Percentiles rank a stretch among this genome's conserved stretches.
Conservation (phyloP, 192 early-diverging fungal species). For the Backusella sp. region DNA sequence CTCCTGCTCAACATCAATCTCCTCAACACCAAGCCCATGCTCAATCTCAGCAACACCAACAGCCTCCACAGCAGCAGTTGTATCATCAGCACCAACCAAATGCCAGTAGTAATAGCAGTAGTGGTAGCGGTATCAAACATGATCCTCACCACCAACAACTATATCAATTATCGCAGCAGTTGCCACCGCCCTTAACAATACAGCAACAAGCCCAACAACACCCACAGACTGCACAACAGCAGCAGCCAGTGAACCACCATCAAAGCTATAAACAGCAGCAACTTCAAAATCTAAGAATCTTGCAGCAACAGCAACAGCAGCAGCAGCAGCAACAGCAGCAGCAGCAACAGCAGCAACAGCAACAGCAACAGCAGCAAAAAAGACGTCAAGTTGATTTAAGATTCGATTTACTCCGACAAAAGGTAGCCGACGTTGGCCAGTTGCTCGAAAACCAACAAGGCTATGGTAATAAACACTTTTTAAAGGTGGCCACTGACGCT, state of each 20-base stretch:
- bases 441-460: conserved; percentile 29
- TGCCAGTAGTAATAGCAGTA: neutral
- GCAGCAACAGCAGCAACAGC: neutral
- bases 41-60: neutral
- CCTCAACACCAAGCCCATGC: neutral
- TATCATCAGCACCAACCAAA: neutral
- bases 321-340: neutral
- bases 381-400: conserved; percentile 17
- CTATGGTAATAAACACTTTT: conserved; percentile 22
- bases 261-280: conserved; percentile 3
- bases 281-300: neutral
- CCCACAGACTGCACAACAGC: neutral
- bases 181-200: neutral
- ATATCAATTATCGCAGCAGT: neutral
- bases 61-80: neutral
- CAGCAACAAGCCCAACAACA: neutral
- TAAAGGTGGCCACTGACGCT: conserved; percentile 27
- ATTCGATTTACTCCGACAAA: conserved; percentile 28
- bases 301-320: neutral
- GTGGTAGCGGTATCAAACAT: neutral
- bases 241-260: neutral
- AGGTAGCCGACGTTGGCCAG: conserved; percentile 15
- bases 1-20: neutral
- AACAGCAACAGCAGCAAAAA: conserved; percentile 2
- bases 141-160: neutral